Conservation (phyloP, 139 green algal species). For the Nannochloris sp. region DNA sequence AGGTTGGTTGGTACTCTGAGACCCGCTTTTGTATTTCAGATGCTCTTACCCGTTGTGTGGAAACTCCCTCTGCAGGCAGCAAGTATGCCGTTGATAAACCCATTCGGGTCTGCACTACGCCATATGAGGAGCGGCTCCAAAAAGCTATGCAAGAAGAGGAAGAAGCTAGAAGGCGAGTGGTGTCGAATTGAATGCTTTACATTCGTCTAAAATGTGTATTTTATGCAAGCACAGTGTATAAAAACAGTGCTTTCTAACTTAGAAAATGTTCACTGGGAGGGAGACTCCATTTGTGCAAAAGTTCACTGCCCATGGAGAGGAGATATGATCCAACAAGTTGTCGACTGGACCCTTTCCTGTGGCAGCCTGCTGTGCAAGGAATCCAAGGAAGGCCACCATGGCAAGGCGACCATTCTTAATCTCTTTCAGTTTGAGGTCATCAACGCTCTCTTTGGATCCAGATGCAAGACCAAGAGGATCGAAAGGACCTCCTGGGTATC, state of each 20-base stretch:
- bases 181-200: not conserved
- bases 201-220: no score
- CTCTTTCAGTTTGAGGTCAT: conserved; percentile 29
- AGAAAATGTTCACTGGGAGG: conserved; percentile 22
- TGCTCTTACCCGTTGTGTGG: no score
- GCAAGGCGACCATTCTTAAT: conserved; percentile 39
- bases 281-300: conserved; percentile 19
- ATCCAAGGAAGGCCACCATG: conserved; percentile 56
- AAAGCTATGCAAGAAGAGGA: conserved; percentile 8
- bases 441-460: conserved; percentile 7
- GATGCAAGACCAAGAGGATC: conserved; percentile 61
- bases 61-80: not conserved
- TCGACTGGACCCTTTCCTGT: conserved; percentile 64
- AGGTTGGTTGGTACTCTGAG: not conserved
- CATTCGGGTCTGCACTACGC: conserved; percentile 1
- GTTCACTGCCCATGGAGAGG: conserved; percentile 20
- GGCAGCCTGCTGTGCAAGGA: conserved; percentile 68
- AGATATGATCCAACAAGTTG: conserved; percentile 27
- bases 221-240: no score
- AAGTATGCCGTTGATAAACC: conserved; percentile 11
- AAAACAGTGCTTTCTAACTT: conserved; percentile 2
- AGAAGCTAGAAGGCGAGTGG: not conserved
- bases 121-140: conserved; percentile 8
- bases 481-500: conserved; percentile 69
- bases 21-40: not conserved